Percentiles rank a stretch among this genome's conserved stretches.
Conservation (phyloP, 2,329 filamentous ascomycete species). For the Diaporthe eres region DNA sequence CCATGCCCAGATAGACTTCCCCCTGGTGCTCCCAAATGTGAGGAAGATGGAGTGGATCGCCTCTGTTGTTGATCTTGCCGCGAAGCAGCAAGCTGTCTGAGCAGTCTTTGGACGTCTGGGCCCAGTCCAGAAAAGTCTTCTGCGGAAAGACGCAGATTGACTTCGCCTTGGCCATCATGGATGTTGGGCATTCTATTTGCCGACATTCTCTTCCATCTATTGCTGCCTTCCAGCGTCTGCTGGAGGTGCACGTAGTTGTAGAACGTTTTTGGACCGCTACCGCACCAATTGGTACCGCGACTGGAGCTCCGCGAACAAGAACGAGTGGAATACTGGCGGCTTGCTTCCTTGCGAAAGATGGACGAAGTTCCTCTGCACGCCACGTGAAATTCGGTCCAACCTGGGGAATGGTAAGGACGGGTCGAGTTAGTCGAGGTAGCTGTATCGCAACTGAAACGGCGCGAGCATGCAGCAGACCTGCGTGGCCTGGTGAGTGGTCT, state of each 20-base stretch:
- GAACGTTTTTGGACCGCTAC: background rate
- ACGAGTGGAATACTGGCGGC: background rate
- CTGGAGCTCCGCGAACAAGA: background rate
- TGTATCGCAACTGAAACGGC: too few species aligned
- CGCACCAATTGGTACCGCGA: background rate
- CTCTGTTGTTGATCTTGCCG: background rate
- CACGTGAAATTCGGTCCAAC: background rate
- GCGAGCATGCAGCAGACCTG: background rate
- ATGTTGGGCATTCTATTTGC: background rate
- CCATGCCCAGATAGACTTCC: background rate
- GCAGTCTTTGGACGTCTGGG: background rate
- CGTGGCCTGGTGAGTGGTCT: background rate
- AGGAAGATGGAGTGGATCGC: background rate
- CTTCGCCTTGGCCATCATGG: background rate
- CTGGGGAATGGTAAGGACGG: background rate
- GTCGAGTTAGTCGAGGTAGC: background rate
- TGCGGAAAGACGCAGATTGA: background rate
- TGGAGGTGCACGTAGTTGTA: background rate
- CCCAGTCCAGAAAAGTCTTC: constrained; percentile 6
- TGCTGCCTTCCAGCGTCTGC: too few species aligned
- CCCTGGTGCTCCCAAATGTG: background rate
- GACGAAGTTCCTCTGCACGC: too few species aligned
- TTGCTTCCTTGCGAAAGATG: background rate
- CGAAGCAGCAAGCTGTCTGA: constrained; percentile 16
- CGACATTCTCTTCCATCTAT: background rate